Evolutionary conservation across 1,284 basidiomycete species (phyloP).

Genomic region (Anthracocystis walkeri): DNA sequence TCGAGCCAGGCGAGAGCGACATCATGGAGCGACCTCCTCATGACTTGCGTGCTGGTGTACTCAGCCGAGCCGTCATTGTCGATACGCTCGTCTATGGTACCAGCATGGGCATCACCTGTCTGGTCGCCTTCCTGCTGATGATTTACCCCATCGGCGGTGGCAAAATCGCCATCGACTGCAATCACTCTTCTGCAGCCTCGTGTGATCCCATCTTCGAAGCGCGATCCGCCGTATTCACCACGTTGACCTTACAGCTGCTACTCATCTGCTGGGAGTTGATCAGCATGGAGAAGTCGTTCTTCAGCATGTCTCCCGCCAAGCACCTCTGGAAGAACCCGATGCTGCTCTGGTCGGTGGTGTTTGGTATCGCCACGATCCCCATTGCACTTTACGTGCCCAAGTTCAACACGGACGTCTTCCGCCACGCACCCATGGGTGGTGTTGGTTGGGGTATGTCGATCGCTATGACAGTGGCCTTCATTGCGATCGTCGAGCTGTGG

Average conservation of each 20-base stretch:
- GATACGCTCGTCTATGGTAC: constrained; percentile 63
- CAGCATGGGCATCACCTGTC: constrained; percentile 61
- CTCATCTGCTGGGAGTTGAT: constrained; percentile 64
- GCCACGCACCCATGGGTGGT: constrained; percentile 55
- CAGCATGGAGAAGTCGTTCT: constrained; percentile 60
- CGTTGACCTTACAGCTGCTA: constrained; percentile 59
- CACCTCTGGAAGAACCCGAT: constrained; percentile 58
- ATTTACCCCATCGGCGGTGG: constrained; percentile 61
- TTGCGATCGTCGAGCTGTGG: constrained; percentile 57
- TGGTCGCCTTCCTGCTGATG: constrained; percentile 61
- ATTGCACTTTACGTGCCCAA: constrained; percentile 62
- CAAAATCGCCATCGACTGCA: constrained; percentile 53
- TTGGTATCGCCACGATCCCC: constrained; percentile 57
- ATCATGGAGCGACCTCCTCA: constrained; percentile 63
- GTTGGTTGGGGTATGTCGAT: constrained; percentile 60
- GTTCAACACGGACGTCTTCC: constrained; percentile 63
- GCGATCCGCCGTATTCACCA: constrained; percentile 60
- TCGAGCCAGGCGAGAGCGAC: constrained; percentile 56
- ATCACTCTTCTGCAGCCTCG: constrained; percentile 48
- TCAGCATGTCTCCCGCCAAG: constrained; percentile 55
- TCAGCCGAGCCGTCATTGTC: constrained; percentile 57
- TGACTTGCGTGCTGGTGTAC: constrained; percentile 57
- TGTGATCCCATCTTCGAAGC: constrained; percentile 63
- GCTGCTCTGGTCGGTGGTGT: constrained; percentile 59
- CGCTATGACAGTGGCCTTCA: constrained; percentile 52